Evolutionary conservation across 139 green algal genomes (phyloP).

Genomic region (Picochlorum sp.): DNA sequence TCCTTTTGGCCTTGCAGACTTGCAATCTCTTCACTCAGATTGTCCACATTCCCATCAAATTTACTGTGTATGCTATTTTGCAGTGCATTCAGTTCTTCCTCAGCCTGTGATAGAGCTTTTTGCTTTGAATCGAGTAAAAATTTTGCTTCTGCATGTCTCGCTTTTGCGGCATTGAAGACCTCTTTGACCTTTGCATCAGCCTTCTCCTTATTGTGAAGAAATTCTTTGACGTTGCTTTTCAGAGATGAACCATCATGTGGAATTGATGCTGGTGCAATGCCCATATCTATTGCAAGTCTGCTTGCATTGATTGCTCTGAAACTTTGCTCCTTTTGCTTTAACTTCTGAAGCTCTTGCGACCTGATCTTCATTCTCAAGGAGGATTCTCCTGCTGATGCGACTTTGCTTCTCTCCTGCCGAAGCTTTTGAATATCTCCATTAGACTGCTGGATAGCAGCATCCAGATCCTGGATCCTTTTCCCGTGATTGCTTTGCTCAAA

Average conservation of each 20-base stretch:
- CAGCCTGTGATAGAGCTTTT: too few relatives aligned
- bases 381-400: slow-evolving; percentile 21
- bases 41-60: too few relatives aligned
- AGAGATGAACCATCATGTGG: not conserved
- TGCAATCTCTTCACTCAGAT: too few relatives aligned
- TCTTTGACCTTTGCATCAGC: too few relatives aligned
- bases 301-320: not conserved
- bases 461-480: not conserved
- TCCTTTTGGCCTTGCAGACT: not conserved
- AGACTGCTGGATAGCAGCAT: slow-evolving; percentile 6
- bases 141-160: too few relatives aligned
- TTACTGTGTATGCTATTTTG: too few relatives aligned
- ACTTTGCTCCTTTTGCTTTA: slow-evolving; percentile 8
- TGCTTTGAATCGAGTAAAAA: too few relatives aligned
- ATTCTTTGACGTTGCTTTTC: not conserved
- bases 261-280: not conserved
- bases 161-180: too few relatives aligned
- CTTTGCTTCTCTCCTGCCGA: slow-evolving; percentile 27
- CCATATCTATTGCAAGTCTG: not conserved
- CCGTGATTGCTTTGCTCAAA: slow-evolving; percentile 7
- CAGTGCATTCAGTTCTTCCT: too few relatives aligned
- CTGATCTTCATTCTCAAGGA: slow-evolving; percentile 23
- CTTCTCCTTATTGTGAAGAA: too few relatives aligned
- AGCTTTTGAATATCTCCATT: not conserved
- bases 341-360: slow-evolving; percentile 9